These are phyloP conservation scores for Vigna angularis DNA, from an alignment of 306 rosid species.

Conservation along the genomic window DNA sequence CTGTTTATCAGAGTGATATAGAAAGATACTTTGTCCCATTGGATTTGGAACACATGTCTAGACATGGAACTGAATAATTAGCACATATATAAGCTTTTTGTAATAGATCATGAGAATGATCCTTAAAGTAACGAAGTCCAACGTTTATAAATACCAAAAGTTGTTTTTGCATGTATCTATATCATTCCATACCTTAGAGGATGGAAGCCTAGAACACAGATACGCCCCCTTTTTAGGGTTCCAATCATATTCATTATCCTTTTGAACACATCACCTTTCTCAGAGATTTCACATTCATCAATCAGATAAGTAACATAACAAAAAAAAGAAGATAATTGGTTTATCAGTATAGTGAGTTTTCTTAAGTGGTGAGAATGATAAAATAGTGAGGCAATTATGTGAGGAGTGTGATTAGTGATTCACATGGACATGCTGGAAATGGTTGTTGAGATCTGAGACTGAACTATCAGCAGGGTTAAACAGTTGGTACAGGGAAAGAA, in stretches of 20 bases:
- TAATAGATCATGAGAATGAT: not conserved
- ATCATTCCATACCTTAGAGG: not conserved
- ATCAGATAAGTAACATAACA: too few species aligned
- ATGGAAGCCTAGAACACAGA: not conserved
- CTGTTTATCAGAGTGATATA: not conserved
- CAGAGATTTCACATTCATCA: too few species aligned
- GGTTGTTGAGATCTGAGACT: slow-evolving; percentile 18
- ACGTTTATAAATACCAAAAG: not conserved
- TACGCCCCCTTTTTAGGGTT: not conserved
- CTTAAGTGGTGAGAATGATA: too few species aligned
- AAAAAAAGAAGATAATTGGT: too few species aligned
- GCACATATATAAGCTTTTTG: not conserved
- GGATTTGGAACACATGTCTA: not conserved
- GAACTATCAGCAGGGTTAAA: not conserved
- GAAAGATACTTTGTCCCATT: slow-evolving; percentile 1
- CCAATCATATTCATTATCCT: slow-evolving; percentile 12
- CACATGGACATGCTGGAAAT: slow-evolving; percentile 20
- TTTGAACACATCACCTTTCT: not conserved
- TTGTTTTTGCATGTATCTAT: not conserved
- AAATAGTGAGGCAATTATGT: not conserved
- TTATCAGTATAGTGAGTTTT: too few species aligned
- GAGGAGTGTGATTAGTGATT: slow-evolving; percentile 10
- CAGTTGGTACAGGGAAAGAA: not conserved
- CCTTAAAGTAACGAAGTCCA: not conserved
- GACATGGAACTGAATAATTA: not conserved